phyloP scores from a whole-genome alignment of 306 rosid species.

The Alnus glutinosa region DNA sequence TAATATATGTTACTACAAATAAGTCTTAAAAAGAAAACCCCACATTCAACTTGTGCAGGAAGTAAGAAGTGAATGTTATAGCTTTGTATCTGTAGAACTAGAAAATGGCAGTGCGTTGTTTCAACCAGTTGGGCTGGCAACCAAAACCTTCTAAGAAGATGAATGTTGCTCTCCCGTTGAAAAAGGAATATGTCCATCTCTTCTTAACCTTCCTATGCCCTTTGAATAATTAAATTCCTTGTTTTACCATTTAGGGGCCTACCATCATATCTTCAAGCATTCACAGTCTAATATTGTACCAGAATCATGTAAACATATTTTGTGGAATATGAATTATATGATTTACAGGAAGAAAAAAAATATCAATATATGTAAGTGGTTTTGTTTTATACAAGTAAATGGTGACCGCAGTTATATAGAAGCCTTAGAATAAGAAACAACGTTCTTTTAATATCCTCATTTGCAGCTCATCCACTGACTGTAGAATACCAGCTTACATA shows the following conservation, averaged over 20 bases:
- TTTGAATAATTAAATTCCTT: not conserved
- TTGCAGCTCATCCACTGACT: constrained; percentile 14
- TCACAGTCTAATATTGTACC: not conserved
- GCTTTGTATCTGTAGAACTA: not conserved
- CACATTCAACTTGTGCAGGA: not conserved
- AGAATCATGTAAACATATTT: not conserved
- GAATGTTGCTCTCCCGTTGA: not conserved
- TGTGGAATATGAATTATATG: not conserved
- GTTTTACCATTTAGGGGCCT: not conserved
- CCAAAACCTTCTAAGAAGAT: not conserved
- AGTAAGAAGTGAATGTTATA: not conserved
- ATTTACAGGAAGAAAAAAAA: too few species aligned
- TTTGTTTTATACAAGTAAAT: not conserved
- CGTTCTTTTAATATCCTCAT: constrained; percentile 4
- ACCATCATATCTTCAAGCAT: not conserved
- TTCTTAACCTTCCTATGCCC: not conserved
- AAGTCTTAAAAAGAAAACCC: not conserved
- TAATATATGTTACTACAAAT: constrained; percentile 10
- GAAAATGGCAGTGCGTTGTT: not conserved
- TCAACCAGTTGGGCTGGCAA: not conserved
- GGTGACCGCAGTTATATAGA: not conserved
- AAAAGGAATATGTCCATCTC: not conserved
- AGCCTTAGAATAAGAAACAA: not conserved
- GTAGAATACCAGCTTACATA: constrained; percentile 27
- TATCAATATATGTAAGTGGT: not conserved